These are phyloP conservation scores for Ambrosiella xylebori DNA, from an alignment of 2,329 filamentous ascomycete genomes.

Conservation along the genomic window DNA sequence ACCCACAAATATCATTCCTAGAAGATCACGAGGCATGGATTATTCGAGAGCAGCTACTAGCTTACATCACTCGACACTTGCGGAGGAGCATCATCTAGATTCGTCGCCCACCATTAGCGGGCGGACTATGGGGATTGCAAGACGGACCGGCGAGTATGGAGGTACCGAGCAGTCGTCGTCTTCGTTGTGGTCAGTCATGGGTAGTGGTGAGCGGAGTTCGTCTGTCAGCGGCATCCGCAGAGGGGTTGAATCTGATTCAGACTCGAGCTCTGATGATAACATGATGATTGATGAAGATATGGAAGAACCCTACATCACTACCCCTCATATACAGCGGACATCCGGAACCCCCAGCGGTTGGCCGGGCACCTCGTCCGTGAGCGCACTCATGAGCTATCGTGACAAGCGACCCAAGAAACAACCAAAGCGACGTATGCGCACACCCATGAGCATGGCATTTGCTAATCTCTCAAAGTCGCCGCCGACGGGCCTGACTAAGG, in stretches of 20 bases:
- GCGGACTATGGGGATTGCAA: conserved; percentile 32
- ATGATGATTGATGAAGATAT: conserved; percentile 51
- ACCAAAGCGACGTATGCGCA: conserved; percentile 37
- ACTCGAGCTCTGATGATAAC: conserved; percentile 53
- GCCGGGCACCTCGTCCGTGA: conserved; percentile 22
- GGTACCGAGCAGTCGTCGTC: conserved; percentile 48
- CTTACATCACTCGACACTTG: conserved; percentile 85
- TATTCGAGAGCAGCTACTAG: conserved; percentile 88
- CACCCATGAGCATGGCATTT: conserved; percentile 31
- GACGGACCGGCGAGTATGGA: conserved; percentile 31
- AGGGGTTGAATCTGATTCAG: conserved; percentile 54
- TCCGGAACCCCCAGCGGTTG: conserved; percentile 22
- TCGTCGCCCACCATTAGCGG: conserved; percentile 67
- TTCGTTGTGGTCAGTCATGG: conserved; percentile 54
- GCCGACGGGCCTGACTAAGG: conserved; percentile 31
- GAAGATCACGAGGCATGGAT: conserved; percentile 77
- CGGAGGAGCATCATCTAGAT: conserved; percentile 73
- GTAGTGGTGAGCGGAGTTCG: conserved; percentile 49
- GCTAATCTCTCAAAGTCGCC: conserved; percentile 51
- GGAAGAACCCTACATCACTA: conserved; percentile 66
- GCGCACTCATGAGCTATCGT: conserved; percentile 67
- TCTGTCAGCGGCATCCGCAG: conserved; percentile 68
- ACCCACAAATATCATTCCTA: conserved; percentile 71
- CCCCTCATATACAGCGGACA: conserved; percentile 40
- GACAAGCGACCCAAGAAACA: conserved; percentile 55